Evolutionary conservation across 768 basidiomycete genomes (phyloP).

Genomic region (Pleurotus citrinopileatus): DNA sequence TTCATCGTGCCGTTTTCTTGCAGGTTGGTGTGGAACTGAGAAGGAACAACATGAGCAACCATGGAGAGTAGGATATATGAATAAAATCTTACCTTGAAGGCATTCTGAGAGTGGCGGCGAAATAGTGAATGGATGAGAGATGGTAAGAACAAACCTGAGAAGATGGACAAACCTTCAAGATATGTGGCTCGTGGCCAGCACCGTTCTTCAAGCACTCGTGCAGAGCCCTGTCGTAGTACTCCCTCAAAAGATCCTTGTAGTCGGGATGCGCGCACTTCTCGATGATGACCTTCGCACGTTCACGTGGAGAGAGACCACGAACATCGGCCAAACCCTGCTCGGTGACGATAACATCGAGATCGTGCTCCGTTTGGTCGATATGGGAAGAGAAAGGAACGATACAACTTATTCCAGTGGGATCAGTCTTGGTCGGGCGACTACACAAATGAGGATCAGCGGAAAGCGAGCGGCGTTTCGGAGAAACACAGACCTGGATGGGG

Average conservation of each 20-base stretch:
- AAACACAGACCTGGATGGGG: conserved; percentile 34
- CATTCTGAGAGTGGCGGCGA: conserved; percentile 16
- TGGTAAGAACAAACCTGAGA: neutral
- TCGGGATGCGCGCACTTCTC: conserved; percentile 47
- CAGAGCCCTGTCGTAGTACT: conserved; percentile 43
- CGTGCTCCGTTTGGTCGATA: conserved; percentile 49
- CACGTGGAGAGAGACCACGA: conserved; percentile 42
- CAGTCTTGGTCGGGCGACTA: conserved; percentile 43
- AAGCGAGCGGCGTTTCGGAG: neutral
- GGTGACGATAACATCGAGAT: conserved; percentile 44
- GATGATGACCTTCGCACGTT: conserved; percentile 44
- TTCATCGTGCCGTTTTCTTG: conserved; percentile 33
- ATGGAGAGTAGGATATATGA: neutral
- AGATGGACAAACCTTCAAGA: conserved; percentile 34
- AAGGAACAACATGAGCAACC: neutral
- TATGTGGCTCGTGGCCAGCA: conserved; percentile 47
- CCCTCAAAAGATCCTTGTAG: conserved; percentile 38
- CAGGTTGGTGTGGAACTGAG: conserved; percentile 22
- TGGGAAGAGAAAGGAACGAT: conserved; percentile 48
- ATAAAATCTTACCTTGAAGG: conserved; percentile 21
- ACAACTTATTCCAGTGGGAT: conserved; percentile 48
- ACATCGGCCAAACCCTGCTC: conserved; percentile 49
- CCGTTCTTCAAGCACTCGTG: conserved; percentile 41
- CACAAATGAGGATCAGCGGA: neutral
- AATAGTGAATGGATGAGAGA: neutral